Base-by-base conservation (phyloP, 2,329 filamentous ascomycete species). In the Pyrenophora tritici-repentis region DNA sequence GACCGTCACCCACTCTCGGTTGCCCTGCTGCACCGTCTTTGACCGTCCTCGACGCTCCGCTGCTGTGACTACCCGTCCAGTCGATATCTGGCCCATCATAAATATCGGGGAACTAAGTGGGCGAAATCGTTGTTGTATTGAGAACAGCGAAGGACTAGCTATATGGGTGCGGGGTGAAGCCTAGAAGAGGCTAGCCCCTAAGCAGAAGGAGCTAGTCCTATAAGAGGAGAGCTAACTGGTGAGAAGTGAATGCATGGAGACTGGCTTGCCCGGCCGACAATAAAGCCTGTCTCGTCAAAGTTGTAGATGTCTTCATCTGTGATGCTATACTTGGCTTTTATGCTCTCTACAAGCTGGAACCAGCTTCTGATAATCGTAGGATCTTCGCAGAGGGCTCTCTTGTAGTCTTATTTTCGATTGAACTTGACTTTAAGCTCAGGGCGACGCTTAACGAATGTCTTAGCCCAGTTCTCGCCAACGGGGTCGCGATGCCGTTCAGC, bases 401-500 rank as follows among this genome's bases (percentile, higher is more conserved):
- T 44, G 22, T 53, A 53, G 40, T 49, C 38, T 16, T 49, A 53
- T 35, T 48, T 41, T 12, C 29, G 41, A 53, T 46, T 56, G 42
- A 59, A 53, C 24, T 56, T 52, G 10, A 56, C 45, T 41, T 47
- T 47, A 37, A 62, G 48, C 53, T 58, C 10, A 37, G 42, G 36
- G 10, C 17, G 13, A 13, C 13, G 24, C 7, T 31, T 44, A 26
- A 44, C 12, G 6, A 36, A 44, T 10, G n/a, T 22, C 13, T 6
- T 36, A 29, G 20, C 20, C 42, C 9, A 36, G 6, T 16, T 44
- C 26, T 12, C 3, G 32, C 42, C 4, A 36, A 44, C 14, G 4
- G 3, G 6, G 41, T 14, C 18, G 14, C 14, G 10, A 14, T 44
- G 4, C 4, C n/a, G n/a, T 12, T 34, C 4, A 29, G 20, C 42